Percentiles rank a stretch among this genome's conserved stretches.
These are phyloP conservation scores for Passalora sequoiae DNA, from an alignment of 2,329 filamentous ascomycete genomes.

Conservation along the genomic window DNA sequence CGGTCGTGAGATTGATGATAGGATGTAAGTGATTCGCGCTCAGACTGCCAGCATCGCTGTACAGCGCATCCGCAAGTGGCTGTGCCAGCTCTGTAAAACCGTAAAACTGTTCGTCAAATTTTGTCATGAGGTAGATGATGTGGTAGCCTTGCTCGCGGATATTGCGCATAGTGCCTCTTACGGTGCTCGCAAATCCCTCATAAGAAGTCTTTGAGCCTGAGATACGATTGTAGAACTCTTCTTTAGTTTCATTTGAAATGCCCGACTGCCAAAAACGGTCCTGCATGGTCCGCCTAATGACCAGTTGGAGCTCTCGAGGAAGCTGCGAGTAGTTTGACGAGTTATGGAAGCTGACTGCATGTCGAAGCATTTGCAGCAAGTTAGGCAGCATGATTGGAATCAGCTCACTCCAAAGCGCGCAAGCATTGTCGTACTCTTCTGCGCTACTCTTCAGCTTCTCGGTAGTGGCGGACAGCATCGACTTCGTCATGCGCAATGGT, in stretches of 20 bases:
- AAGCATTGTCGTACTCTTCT: slow-evolving; percentile 67
- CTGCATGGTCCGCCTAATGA: slow-evolving; percentile 78
- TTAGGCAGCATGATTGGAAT: slow-evolving; percentile 80
- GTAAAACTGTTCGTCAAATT: slow-evolving; percentile 83
- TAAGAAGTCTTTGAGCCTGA: slow-evolving; percentile 82
- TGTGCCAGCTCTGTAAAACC: slow-evolving; percentile 77
- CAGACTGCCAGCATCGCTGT: slow-evolving; percentile 72
- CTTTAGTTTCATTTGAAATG: slow-evolving; percentile 90
- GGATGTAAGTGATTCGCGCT: slow-evolving; percentile 92
- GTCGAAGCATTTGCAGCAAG: slow-evolving; percentile 76
- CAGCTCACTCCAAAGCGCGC: slow-evolving; percentile 75
- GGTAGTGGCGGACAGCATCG: slow-evolving; percentile 84
- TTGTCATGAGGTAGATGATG: slow-evolving; percentile 88
- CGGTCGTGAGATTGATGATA: slow-evolving; percentile 80
- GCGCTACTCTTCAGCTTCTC: slow-evolving; percentile 77
- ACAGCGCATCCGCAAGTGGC: slow-evolving; percentile 77
- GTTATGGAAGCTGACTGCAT: slow-evolving; percentile 89
- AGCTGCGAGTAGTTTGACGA: slow-evolving; percentile 75
- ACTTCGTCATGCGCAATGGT: slow-evolving; percentile 82
- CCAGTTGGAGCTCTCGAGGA: slow-evolving; percentile 66
- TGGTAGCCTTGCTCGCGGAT: slow-evolving; percentile 92
- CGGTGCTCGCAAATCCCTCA: slow-evolving; percentile 89
- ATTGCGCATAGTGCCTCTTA: slow-evolving; percentile 80
- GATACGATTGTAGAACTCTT: slow-evolving; percentile 92
- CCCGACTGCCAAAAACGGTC: slow-evolving; percentile 98